Conservation (phyloP, 257 asterid species). For the Misopates orontium region DNA sequence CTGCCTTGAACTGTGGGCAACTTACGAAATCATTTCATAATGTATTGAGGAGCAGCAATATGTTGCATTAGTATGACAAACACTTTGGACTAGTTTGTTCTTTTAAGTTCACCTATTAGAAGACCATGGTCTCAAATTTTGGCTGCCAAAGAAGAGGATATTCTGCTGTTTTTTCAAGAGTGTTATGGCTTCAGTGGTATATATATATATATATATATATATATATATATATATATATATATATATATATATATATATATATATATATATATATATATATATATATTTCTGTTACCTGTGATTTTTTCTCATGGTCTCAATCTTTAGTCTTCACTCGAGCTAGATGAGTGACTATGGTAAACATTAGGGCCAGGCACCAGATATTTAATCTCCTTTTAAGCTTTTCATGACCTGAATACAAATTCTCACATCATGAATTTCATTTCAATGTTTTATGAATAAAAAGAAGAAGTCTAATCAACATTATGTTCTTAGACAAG, state of each 20-base stretch:
- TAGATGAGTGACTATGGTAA: slow-evolving; percentile 1
- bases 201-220: too few species aligned
- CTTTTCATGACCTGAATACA: too few species aligned
- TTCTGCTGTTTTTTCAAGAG: slow-evolving; percentile 13
- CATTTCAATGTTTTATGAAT: too few species aligned
- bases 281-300: slow-evolving; percentile 10
- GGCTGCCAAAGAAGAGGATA: slow-evolving; percentile 11
- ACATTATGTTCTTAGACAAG: too few species aligned
- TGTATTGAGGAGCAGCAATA: not conserved
- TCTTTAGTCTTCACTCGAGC: slow-evolving; percentile 10
- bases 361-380: not conserved
- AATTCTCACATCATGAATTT: too few species aligned
- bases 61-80: not conserved
- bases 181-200: not conserved
- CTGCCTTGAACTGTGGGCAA: slow-evolving; percentile 8
- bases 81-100: not conserved
- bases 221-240: too few species aligned
- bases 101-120: not conserved
- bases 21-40: not conserved
- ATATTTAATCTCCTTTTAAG: slow-evolving; percentile 5
- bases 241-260: too few species aligned
- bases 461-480: too few species aligned
- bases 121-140: not conserved
- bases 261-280: too few species aligned
- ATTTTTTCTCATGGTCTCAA: slow-evolving; percentile 12